Conservation (phyloP, 106 monocot genomes). For the Apostasia shenzhenica region DNA sequence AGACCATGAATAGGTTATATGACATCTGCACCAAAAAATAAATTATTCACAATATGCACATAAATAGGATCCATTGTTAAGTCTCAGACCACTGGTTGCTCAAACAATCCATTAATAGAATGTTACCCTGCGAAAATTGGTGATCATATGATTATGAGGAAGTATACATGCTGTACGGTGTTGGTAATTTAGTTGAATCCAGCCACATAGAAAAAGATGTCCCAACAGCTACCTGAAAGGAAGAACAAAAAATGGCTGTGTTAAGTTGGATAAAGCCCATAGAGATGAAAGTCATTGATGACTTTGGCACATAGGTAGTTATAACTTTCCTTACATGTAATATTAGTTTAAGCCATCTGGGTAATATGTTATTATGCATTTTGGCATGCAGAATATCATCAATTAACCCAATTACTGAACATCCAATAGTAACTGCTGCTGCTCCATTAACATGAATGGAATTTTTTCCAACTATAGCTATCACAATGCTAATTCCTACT, state of each 20-base stretch:
- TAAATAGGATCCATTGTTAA: background rate
- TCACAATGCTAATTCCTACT: slow-evolving; percentile 56
- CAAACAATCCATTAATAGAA: slow-evolving; percentile 2
- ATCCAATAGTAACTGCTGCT: slow-evolving; percentile 50
- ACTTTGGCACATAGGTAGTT: background rate
- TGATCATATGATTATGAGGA: slow-evolving; percentile 34
- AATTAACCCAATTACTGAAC: slow-evolving; percentile 63
- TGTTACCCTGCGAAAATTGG: slow-evolving; percentile 20
- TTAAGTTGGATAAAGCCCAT: background rate
- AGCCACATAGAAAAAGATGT: slow-evolving; percentile 79
- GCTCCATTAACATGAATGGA: slow-evolving; percentile 46
- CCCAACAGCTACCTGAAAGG: slow-evolving; percentile 57
- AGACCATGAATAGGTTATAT: background rate
- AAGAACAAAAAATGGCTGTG: background rate
- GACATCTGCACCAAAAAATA: no score
- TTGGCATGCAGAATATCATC: slow-evolving; percentile 46
- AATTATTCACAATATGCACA: background rate
- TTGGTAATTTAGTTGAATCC: slow-evolving; percentile 45
- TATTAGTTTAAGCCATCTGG: slow-evolving; percentile 46
- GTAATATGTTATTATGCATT: slow-evolving; percentile 32
- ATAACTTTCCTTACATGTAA: slow-evolving; percentile 34
- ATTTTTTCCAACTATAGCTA: slow-evolving; percentile 27
- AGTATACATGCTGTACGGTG: slow-evolving; percentile 91
- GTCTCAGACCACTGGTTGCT: background rate
- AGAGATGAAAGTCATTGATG: background rate